Percentiles rank a stretch among this genome's conserved stretches.
These are phyloP conservation scores for Melaleuca alternifolia DNA, from an alignment of 345 rosid genomes.

Conservation along the genomic window DNA sequence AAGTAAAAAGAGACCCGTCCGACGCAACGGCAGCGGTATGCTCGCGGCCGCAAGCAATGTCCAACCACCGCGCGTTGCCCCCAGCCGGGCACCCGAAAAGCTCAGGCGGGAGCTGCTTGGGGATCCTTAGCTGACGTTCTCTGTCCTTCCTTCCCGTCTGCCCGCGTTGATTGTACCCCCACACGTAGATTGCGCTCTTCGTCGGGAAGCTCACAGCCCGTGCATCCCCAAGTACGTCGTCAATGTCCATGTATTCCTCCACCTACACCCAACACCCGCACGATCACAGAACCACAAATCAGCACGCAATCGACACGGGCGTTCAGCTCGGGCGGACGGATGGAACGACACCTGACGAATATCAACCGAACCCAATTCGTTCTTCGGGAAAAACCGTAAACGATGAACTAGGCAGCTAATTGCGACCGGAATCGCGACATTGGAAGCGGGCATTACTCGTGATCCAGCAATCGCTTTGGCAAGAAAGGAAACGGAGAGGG, in stretches of 20 bases:
- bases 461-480: background rate
- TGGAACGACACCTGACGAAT: no score
- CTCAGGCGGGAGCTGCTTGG: conserved; percentile 88
- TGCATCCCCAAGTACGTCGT: conserved; percentile 59
- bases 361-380: background rate
- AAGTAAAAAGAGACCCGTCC: conserved; percentile 93
- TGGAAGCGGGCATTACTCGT: no score
- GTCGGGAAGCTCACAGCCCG: conserved; percentile 31
- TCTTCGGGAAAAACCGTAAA: background rate
- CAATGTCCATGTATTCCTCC: conserved; percentile 41
- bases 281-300: background rate
- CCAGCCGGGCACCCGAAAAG: conserved; percentile 88
- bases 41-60: conserved; percentile 88
- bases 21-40: conserved; percentile 96
- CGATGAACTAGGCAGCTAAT: background rate
- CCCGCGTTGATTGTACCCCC: conserved; percentile 95
- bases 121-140: conserved; percentile 69
- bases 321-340: no score
- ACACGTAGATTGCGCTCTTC: conserved; percentile 89
- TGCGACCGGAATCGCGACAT: background rate
- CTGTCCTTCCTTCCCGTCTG: conserved; percentile 81
- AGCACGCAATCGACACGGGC: background rate
- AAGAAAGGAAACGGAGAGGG: background rate
- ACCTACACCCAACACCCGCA: background rate
- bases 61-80: conserved; percentile 72